Evolutionary conservation across 805 yeast species (phyloP), one percentile per base, ranked within the genome.

Genomic region (Lachancea mirantina): DNA sequence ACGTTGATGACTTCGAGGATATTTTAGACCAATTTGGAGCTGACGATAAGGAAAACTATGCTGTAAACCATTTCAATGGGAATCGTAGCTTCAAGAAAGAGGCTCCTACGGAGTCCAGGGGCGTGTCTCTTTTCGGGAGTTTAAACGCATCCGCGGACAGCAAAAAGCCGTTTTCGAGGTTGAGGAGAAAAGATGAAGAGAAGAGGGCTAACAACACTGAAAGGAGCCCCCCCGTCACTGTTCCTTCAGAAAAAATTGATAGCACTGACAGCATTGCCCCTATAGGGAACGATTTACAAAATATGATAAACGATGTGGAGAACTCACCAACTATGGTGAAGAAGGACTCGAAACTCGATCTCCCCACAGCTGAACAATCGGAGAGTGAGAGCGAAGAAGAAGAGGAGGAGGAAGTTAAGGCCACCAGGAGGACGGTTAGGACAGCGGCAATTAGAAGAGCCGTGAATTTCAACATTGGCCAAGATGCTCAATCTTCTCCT

Each of bases 1-100:
- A 66, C 2, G 68, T 67, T 25, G 70, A 70, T 30, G 73, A 69
- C 38, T 68, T 85, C 39, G 88, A 80, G 51, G 88, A 80, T 48
- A 75, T 82, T 34, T 62, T 82, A 30, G 74, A 71, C 38, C 85
- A 74, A 35, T 55, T 59, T 31, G 65, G 59, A 30, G 59, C 55
- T 26, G 52, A 48, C 13, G 22, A 11, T 10, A 27, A 18, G 13
- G 34, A 30, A 15, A 18, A 21, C 14, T n/a, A n/a, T n/a, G n/a
- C n/a, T n/a, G n/a, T n/a, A n/a, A n/a, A n/a, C n/a, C n/a, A n/a
- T n/a, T n/a, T n/a, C n/a, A n/a, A n/a, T n/a, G n/a, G n/a, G n/a
- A n/a, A n/a, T n/a, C n/a, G n/a, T n/a, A n/a, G n/a, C n/a, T n/a
- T n/a, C n/a, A n/a, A n/a, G n/a, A n/a, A n/a, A n/a, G 8, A 10